phyloP scores from a whole-genome alignment of 768 basidiomycete genomes.

The Rhodotorula paludigena region DNA sequence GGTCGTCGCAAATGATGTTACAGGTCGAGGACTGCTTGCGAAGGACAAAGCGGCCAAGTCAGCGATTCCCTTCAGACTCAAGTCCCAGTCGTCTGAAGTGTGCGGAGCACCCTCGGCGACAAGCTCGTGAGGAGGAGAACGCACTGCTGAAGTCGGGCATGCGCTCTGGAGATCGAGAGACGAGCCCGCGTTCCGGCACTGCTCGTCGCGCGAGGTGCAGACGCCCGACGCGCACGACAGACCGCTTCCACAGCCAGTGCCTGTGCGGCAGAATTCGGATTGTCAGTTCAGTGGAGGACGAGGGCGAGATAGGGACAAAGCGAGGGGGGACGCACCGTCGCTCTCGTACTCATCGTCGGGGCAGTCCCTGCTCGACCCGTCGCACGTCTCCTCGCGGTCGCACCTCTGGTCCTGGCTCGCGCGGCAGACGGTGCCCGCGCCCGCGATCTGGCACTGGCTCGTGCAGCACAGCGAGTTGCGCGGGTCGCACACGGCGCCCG shows the following conservation, averaged over 20 bases:
- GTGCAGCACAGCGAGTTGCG: slow-evolving; percentile 71
- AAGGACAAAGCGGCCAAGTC: not conserved
- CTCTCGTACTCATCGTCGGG: slow-evolving; percentile 32
- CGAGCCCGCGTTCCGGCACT: slow-evolving; percentile 69
- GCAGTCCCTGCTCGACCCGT: slow-evolving; percentile 19
- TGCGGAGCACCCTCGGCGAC: not conserved
- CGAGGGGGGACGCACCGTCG: slow-evolving; percentile 24
- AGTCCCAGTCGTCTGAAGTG: not conserved
- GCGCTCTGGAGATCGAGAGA: slow-evolving; percentile 64
- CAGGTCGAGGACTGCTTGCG: slow-evolving; percentile 52
- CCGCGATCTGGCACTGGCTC: slow-evolving; percentile 61
- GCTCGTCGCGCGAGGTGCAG: slow-evolving; percentile 67
- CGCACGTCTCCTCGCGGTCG: slow-evolving; percentile 51
- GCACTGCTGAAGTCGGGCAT: slow-evolving; percentile 55
- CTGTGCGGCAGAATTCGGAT: slow-evolving; percentile 43
- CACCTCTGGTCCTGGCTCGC: slow-evolving; percentile 62
- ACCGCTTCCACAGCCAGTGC: slow-evolving; percentile 63
- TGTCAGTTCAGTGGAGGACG: slow-evolving; percentile 1
- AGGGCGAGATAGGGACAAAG: no score
- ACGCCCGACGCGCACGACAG: slow-evolving; percentile 70
- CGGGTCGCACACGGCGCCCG: slow-evolving; percentile 72
- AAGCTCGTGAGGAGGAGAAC: not conserved
- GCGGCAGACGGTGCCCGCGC: slow-evolving; percentile 56
- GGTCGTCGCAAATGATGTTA: slow-evolving; percentile 75
- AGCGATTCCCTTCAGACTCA: no score